Conservation (phyloP, 441 rosid genomes). For the Mallotus japonicus region DNA sequence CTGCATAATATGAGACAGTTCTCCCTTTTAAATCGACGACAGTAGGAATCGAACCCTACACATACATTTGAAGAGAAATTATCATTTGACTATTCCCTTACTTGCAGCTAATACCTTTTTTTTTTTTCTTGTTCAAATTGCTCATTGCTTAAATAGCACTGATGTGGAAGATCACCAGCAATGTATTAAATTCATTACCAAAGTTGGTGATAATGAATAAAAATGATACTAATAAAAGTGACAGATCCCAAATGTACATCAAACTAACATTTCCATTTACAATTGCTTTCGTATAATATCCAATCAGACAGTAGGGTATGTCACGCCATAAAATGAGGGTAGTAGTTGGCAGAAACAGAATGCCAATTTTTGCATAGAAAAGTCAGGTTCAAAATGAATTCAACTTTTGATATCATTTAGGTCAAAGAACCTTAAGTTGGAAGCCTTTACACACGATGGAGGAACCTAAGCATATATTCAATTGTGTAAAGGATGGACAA, state of each 20-base stretch:
- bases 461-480: not conserved
- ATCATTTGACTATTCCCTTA: too few species aligned
- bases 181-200: too few species aligned
- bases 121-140: too few species aligned
- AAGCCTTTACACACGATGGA: not conserved
- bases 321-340: not conserved
- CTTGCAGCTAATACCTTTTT: too few species aligned
- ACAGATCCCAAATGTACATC: not conserved
- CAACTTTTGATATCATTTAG: conserved; percentile 4
- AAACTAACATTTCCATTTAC: not conserved
- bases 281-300: not conserved
- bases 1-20: too few species aligned
- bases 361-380: not conserved
- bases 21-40: too few species aligned
- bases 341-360: conserved; percentile 11
- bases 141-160: too few species aligned
- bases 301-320: not conserved
- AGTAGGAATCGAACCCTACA: too few species aligned
- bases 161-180: too few species aligned
- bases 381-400: conserved; percentile 5
- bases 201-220: not conserved
- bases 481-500: not conserved
- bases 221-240: not conserved
- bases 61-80: too few species aligned
- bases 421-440: conserved; percentile 16